phyloP scores from a whole-genome alignment of 2,329 filamentous ascomycete species.

The Penicillium sp. region DNA sequence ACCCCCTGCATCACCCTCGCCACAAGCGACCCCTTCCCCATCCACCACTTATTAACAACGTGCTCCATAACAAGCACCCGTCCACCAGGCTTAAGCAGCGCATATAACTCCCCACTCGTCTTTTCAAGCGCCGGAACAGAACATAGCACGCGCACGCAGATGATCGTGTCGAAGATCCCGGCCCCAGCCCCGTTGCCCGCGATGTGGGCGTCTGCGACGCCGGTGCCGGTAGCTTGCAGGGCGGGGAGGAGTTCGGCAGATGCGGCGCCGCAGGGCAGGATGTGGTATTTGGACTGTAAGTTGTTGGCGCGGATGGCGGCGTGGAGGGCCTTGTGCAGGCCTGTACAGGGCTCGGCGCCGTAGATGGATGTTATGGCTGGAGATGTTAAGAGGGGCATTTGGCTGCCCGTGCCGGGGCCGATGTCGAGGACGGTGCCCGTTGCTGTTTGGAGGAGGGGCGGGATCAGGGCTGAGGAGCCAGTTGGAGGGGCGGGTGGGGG shows the following conservation, averaged over 20 bases:
- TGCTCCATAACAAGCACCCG: conserved; percentile 59
- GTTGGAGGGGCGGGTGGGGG: conserved; percentile 10
- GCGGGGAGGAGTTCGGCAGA: conserved; percentile 47
- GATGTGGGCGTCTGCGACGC: conserved; percentile 31
- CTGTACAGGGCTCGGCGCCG: conserved; percentile 55
- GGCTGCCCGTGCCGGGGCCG: conserved; percentile 56
- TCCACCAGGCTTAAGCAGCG: conserved; percentile 56
- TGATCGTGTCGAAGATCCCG: conserved; percentile 55
- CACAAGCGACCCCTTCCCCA: conserved; percentile 47
- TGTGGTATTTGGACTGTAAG: conserved; percentile 51
- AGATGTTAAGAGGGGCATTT: conserved; percentile 50
- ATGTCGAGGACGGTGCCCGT: conserved; percentile 51
- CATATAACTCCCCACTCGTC: conserved; percentile 51
- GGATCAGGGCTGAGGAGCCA: conserved; percentile 42
- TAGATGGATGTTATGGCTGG: conserved; percentile 51
- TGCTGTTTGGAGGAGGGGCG: conserved; percentile 43
- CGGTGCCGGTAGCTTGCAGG: conserved; percentile 7
- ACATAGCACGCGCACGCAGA: conserved; percentile 58
- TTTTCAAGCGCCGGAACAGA: conserved; percentile 52
- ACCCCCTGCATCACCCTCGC: conserved; percentile 50
- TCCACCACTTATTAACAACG: conserved; percentile 54
- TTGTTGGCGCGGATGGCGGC: conserved; percentile 32
- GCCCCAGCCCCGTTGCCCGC: too few relatives aligned
- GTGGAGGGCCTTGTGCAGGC: conserved; percentile 50
- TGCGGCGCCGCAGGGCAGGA: conserved; percentile 52